Base-by-base conservation (phyloP, 1,139 yeast genomes). In the Yueomyces sp. region DNA sequence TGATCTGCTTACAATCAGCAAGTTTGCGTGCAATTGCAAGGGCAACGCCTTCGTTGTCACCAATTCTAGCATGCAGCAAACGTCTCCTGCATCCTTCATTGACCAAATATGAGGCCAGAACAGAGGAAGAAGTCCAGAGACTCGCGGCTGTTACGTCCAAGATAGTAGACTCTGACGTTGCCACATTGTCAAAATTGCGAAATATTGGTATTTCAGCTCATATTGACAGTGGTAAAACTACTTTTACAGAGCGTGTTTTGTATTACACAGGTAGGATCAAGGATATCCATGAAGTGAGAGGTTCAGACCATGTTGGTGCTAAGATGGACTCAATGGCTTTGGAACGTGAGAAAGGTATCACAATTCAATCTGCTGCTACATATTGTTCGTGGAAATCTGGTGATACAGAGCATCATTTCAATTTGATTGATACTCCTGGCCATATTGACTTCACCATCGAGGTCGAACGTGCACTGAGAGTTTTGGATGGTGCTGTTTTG, bases 391-490 rank as follows among this genome's bases (percentile, higher is more conserved):
- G 98, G 98, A 80, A 80, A 46, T 85, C 84, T 62, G 81, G 74
- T 46, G 64, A 69, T 42, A 64, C 70, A 47, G 73, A 74, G 50
- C 89, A 81, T 63, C 96, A 86, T 63, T 87, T 87, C 70, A 91
- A 91, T 62, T 72, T 91, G 62, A 93, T 91, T 62, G 98, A 91
- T 67, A 91, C 98, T 4, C 98, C 95, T 4, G 98, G 98, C 19
- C 98, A 91, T 63, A 91, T 91, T 67, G 98, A 91, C 66, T 91
- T 91, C 71, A 91, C 98, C 44, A 91, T 91, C 58, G 98, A 91
- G 67, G 98, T 91, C 41, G 98, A 91, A 69, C 79, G 98, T 62
- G 98, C 98, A 11, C 70, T 91, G 64, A 75, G 98, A 64, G 98
- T 91, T 41, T 70, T 91, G 50, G 98, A 91, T 64, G 98, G 98